Base-by-base conservation (phyloP, 2,329 filamentous ascomycete genomes). In the Calonectria montana region DNA sequence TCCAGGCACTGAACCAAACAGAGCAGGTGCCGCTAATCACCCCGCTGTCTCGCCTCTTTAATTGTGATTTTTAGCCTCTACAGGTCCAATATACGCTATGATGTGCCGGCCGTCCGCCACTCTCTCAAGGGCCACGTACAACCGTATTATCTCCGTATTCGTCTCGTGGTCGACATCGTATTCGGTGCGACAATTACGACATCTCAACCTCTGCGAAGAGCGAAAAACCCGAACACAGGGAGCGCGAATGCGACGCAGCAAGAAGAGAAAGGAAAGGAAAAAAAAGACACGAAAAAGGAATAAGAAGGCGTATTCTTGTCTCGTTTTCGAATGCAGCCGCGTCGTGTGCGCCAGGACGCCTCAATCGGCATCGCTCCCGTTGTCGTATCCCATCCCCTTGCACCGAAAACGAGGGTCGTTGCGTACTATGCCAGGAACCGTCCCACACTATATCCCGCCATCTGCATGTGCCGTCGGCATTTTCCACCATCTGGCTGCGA, bases 391-490 rank as follows among this genome's bases (percentile, higher is more conserved):
- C 70, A 69, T 72, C 72, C 74, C 74, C 64, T 73, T 57, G 62
- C 73, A 23, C 37, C 48, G 39, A 55, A 53, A 66, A 66, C 64
- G 39, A 66, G 64, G 64, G 48, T 37, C 73, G 63, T 73, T 63
- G 65, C 25, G 43, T 18, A 62, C 64, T 68, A 69, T 41, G 64
- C 66, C 66, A 75, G 55, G 53, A 47, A 72, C 70, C 37, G 69
- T 75, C 70, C 70, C 75, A 74, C 59, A 69, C 72, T 59, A 50
- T 67, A 50, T 67, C 69, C 48, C 27, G 47, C 55, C 37, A 47
- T 12, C 41, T 63, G 53, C 65, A 68, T 72, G 45, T 77, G 62
- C 65, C 48, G 57, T 72, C 71, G 61, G 70, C 65, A 61, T 67
- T 65, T 57, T 67, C 53, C 67, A 70, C 50, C 50, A 62, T 48